phyloP scores from a whole-genome alignment of 1,139 yeast genomes.

The Yarrowia galli region DNA sequence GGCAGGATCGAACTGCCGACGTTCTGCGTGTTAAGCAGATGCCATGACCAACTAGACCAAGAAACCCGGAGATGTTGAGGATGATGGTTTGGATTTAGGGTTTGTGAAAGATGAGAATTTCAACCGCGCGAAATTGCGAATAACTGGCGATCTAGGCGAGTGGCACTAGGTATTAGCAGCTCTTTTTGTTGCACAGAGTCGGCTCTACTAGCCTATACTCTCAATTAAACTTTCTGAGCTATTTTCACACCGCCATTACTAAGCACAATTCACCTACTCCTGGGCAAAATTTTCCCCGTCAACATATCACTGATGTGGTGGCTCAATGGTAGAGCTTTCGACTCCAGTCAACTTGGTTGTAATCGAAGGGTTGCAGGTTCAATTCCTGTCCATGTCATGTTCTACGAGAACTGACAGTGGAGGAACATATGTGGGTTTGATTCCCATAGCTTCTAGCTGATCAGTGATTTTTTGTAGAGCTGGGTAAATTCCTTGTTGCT shows the following conservation, averaged over 20 bases:
- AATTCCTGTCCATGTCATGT: constrained; percentile 65
- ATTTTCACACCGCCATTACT: too few species aligned
- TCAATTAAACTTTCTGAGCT: too few species aligned
- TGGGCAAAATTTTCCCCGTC: background rate
- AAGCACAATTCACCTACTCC: background rate
- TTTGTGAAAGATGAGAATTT: background rate
- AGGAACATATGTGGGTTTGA: constrained; percentile 34
- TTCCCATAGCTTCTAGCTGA: constrained; percentile 35
- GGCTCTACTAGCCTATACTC: too few species aligned
- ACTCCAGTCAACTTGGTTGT: constrained; percentile 64
- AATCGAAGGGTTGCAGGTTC: constrained; percentile 80
- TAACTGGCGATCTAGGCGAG: too few species aligned
- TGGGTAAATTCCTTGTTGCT: too few species aligned
- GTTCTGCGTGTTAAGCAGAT: constrained; percentile 99
- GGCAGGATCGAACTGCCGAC: constrained; percentile 99
- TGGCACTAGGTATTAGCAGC: too few species aligned
- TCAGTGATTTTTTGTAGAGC: constrained; percentile 37
- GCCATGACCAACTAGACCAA: constrained; percentile 99
- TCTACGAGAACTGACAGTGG: constrained; percentile 27
- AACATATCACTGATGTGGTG: constrained; percentile 61
- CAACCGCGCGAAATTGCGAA: too few species aligned
- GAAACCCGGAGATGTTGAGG: background rate
- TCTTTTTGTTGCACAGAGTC: too few species aligned
- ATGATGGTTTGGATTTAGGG: background rate
- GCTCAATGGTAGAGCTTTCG: constrained; percentile 94